Percentiles rank a stretch among this genome's conserved stretches.
Evolutionary conservation across 176 grass and related monocot species (phyloP).

Genomic region (Puccinellia tenuiflora): DNA sequence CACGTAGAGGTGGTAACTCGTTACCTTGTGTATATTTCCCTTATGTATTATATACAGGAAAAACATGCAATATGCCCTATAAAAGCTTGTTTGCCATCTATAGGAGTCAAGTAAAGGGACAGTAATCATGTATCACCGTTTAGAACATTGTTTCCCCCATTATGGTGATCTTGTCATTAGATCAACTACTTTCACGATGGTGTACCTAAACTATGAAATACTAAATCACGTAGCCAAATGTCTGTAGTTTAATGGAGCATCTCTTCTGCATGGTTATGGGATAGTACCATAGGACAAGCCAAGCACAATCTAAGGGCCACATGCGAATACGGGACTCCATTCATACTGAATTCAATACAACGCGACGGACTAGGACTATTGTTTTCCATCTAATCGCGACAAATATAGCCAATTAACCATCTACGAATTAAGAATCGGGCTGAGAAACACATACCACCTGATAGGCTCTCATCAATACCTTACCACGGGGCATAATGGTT

Average conservation of each 20-base stretch:
- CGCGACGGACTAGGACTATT: not conserved
- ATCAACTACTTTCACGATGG: not conserved
- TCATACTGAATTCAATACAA: not conserved
- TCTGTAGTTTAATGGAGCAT: not conserved
- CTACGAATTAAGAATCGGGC: not conserved
- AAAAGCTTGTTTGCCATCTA: not conserved
- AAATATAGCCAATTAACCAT: not conserved
- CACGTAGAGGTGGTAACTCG: not conserved
- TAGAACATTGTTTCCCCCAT: not conserved
- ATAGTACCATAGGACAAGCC: not conserved
- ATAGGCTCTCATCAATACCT: not conserved
- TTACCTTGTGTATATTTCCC: not conserved
- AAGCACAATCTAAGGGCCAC: not conserved
- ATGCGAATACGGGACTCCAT: not conserved
- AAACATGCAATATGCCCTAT: not conserved
- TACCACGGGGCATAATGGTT: not conserved
- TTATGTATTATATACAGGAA: not conserved
- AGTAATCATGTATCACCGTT: not conserved
- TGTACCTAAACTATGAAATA: not conserved
- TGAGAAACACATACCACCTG: not conserved
- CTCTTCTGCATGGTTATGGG: not conserved
- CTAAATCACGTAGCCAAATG: not conserved
- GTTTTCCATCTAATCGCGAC: not conserved
- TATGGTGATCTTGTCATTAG: not conserved
- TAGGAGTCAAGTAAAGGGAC: not conserved